Base-by-base conservation (phyloP, 768 basidiomycete genomes). In the Macrolepiota albuminosa region DNA sequence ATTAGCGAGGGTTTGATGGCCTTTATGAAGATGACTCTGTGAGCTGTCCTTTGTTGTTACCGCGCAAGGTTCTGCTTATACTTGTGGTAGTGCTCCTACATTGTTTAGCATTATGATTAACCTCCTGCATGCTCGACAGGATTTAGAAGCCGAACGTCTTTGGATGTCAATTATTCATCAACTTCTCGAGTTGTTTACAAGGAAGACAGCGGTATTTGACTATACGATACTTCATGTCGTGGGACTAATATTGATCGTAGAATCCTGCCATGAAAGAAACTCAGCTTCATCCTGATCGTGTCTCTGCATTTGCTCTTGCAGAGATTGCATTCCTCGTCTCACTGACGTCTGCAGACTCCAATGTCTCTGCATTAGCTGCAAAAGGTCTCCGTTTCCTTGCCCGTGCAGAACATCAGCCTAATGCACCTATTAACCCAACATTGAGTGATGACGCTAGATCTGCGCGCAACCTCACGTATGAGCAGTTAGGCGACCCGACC, bases 401-500 rank as follows among this genome's bases (percentile, higher is more conserved):
- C 0, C 79, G 85, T 54, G 81, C 85, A 1, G 90, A 92, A 66
- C 79, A 84, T 18, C 80, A 85, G 52, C 82, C 84, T 4, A 78
- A 78, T 55, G 82, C 83, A 5, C 84, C 87, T 16, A 67, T 78
- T 1, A 79, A 82, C 42, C 71, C 75, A 7, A 75, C 76, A 8
- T 67, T 84, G 21, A 81, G 75, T 8, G 84, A 87, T 49, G 87
- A 88, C 48, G 84, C 87, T 64, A 75, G 81, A 26, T 83, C 84
- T 14, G 87, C 85, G 61, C 81, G 90, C 26, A 84, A 88, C 69
- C 84, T 85, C 0, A 82, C 90, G 43, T 92, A 90, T 61, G 89
- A 91, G 59, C 85, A 88, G 64, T 72, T 93, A 14, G 91, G 91
- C 13, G 91, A 93, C 67, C 88, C 88, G 1, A 83, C 83, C 55